Evolutionary conservation across 768 basidiomycete species (phyloP), one percentile per base, ranked within the genome.

Genomic region (Podaxis rugospora): DNA sequence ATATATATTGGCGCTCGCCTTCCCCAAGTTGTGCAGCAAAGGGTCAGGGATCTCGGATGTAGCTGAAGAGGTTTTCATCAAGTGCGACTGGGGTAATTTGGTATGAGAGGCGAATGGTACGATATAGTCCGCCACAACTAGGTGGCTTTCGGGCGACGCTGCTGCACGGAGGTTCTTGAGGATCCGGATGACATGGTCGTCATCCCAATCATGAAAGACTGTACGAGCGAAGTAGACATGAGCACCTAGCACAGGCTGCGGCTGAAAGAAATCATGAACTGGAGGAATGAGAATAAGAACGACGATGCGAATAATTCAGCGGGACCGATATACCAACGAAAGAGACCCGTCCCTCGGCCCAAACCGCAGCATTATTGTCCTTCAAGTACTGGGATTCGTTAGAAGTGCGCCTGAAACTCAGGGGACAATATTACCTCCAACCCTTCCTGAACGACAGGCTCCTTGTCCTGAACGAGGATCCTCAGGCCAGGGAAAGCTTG

Each of bases 161-260:
- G 81, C 80, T 55, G 78, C 76, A 25, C 81, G 72, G 36, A 82
- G 70, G 0, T 72, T 71, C 16, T 79, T 66, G 4, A 83, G 74
- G 44, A 84, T 81, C 53, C 69, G 68, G 35, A 77, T 74, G 21
- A 83, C 83, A 64, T 74, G 80, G 1, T 74, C 75, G 63, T 92
- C 87, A 0, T 89, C 85, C 90, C 90, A 92, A 66, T 93, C 90
- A 65, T 93, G 90, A 36, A 89, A 75, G 40, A 91, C 81, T 18
- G 86, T 84, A 23, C 90, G 83, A 32, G 91, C 75, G 36, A 92
- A 75, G 68, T 86, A 93, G 5, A 90, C 83, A 0, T 87, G 81
- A 62, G 87, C 77, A 55, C 81, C 65, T 59, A 66, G 70, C 55
- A 76, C 67, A 1, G 81, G 81, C 66, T 92, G 90, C 0, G 84